A percentile compares a stretch with the other conserved stretches of the same genome.
These are phyloP conservation scores for Aspergillus sp. DNA, from an alignment of 2,329 filamentous ascomycete genomes.

Conservation along the genomic window DNA sequence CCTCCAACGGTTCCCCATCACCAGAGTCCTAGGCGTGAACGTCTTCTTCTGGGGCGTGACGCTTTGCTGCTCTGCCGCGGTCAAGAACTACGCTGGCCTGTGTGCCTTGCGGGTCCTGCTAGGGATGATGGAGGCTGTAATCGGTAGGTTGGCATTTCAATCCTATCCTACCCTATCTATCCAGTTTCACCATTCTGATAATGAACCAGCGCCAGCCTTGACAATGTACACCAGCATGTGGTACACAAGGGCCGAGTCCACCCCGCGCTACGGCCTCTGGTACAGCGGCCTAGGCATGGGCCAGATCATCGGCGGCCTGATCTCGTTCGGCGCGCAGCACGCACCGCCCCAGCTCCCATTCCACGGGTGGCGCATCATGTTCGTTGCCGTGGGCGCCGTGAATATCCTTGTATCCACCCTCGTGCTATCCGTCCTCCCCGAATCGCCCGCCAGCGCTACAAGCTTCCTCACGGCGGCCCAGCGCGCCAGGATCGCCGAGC, in stretches of 20 bases:
- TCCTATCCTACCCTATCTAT: no score
- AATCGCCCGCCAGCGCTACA: constrained; percentile 16
- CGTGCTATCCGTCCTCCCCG: constrained; percentile 23
- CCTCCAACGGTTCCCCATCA: constrained; percentile 61
- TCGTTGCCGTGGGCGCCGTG: constrained; percentile 26
- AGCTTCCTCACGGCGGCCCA: constrained; percentile 19
- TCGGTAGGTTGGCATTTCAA: constrained; percentile 13
- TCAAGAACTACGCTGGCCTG: constrained; percentile 53
- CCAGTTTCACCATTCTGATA: background rate
- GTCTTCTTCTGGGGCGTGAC: constrained; percentile 59
- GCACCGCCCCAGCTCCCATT: constrained; percentile 18
- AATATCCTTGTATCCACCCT: constrained; percentile 16
- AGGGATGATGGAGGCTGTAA: constrained; percentile 50
- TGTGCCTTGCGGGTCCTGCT: constrained; percentile 57
- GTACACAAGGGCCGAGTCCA: constrained; percentile 27
- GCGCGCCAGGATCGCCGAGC: constrained; percentile 16
- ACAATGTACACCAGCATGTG: constrained; percentile 30
- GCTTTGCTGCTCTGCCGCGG: constrained; percentile 43
- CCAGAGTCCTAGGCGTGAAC: constrained; percentile 61
- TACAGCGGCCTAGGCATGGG: constrained; percentile 29
- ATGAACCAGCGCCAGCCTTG: constrained; percentile 21
- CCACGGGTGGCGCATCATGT: constrained; percentile 30
- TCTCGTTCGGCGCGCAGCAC: constrained; percentile 31
- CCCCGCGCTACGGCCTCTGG: constrained; percentile 30
- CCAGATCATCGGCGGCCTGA: constrained; percentile 29